Evolutionary conservation across 1,284 basidiomycete genomes (phyloP), one percentile per base, ranked within the genome.

Genomic region (Pisolithus thermaeus): DNA sequence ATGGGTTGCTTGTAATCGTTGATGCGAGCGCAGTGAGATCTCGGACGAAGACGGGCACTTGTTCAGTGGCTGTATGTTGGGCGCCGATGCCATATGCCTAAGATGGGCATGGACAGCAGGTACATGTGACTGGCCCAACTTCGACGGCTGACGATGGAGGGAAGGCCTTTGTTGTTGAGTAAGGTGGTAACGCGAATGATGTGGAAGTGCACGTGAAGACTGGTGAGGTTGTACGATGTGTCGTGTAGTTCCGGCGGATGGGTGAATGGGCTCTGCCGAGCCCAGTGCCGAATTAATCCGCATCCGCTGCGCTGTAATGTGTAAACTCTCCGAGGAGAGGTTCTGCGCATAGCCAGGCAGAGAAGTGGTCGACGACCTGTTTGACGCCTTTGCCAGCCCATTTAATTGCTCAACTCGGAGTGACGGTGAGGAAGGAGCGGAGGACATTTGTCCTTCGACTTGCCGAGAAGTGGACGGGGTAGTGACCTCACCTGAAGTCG

Each of bases 31-130:
- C 8, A 63, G 43, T 1, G 66, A 64, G 43, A 54, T 47, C 14
- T 64, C 57, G 14, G 64, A 59, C 38, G 61, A 42, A 36, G 59
- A 51, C 54, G 63, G 45, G 52, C 65, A 67, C 23, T 73, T 71
- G 4, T 66, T 68, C 51, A 63, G 69, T 16, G 72, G 69, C 38
- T 73, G 68, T 47, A 86, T 78, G 56, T 76, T 77, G 18, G 83
- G 79, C 11, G 74, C 73, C 22, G 84, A 87, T 1, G 77, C 77
- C 73, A 87, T 85, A 59, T 86, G 84, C 20, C 84, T 76, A 12
- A 88, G 74, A 59, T 85, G 80, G 7, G 80, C 77, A 9, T 76
- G 75, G 7, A 84, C 83, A 52, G 54, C 59, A 39, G 55, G 52
- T 22, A 52, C 55, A 56, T 63, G 56, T 50, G 50, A 49, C 51